These are phyloP conservation scores for Gynostemma pentaphyllum DNA, from an alignment of 306 rosid species.

Conservation along the genomic window DNA sequence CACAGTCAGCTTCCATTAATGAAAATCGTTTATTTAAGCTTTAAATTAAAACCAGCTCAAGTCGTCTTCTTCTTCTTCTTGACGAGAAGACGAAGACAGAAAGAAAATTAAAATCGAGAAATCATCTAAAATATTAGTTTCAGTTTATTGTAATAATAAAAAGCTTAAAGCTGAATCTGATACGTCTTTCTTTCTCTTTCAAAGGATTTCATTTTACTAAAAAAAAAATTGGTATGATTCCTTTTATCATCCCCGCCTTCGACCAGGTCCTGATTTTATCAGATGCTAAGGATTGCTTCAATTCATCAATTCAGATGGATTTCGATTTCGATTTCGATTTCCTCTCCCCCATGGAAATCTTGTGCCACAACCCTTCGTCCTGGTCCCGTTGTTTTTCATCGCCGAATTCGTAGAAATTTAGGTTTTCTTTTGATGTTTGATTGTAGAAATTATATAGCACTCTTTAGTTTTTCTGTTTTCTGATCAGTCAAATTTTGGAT, in stretches of 20 bases:
- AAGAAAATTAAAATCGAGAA: neutral
- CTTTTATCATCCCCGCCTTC: neutral
- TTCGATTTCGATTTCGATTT: no score
- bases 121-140: neutral
- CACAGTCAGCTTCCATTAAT: no score
- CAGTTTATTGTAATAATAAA: neutral
- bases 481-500: neutral
- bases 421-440: neutral
- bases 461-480: neutral
- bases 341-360: constrained; percentile 2
- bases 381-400: neutral
- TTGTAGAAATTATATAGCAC: no score
- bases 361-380: neutral
- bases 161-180: neutral
- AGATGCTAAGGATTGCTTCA: neutral
- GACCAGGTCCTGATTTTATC: neutral
- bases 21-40: neutral
- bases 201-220: no score
- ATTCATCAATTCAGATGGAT: constrained; percentile 2
- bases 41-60: neutral
- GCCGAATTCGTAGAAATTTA: neutral
- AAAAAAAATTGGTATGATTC: neutral
- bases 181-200: neutral
- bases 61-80: neutral
- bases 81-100: neutral